Percentiles rank a stretch among this genome's conserved stretches.
Evolutionary conservation across 1,284 basidiomycete genomes (phyloP).

Genomic region (Heterobasidion irregulare): DNA sequence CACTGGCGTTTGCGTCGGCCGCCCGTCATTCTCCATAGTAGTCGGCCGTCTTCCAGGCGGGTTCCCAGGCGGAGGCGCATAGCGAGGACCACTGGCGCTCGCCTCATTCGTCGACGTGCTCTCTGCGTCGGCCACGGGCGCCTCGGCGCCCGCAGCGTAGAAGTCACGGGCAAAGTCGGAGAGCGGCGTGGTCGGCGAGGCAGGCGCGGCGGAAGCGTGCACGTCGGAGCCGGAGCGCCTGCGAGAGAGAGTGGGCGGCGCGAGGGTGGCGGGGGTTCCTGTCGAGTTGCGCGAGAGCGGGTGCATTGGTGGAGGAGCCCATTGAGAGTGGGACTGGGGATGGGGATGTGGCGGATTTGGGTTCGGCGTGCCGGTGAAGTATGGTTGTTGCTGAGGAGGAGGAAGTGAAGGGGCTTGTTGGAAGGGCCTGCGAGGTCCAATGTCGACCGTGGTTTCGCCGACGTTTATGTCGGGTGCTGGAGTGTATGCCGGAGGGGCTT

Average conservation of each 20-base stretch:
- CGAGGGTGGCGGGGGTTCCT: neutral
- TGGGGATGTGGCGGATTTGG: neutral
- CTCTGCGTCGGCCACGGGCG: neutral
- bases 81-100: slow-evolving; percentile 2
- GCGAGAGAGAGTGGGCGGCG: neutral
- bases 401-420: slow-evolving; percentile 29
- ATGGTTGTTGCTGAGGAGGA: neutral
- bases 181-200: slow-evolving; percentile 5
- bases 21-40: slow-evolving; percentile 32
- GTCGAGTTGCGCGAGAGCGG: neutral
- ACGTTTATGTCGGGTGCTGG: slow-evolving; percentile 37
- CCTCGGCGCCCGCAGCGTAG: slow-evolving; percentile 33
- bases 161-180: slow-evolving; percentile 52
- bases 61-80: slow-evolving; percentile 18
- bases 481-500: slow-evolving; percentile 58
- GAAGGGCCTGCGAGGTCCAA: slow-evolving; percentile 56
- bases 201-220: slow-evolving; percentile 8
- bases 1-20: slow-evolving; percentile 52
- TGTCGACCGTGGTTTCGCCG: slow-evolving; percentile 54
- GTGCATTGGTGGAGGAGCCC: neutral
- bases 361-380: neutral
- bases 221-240: slow-evolving; percentile 9
- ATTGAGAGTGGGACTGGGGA: neutral
- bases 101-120: neutral
- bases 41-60: slow-evolving; percentile 11